Evolutionary conservation across 495 filamentous ascomycete genomes (phyloP), one percentile per base, ranked within the genome.

Genomic region (Aspergillus nidulans): DNA sequence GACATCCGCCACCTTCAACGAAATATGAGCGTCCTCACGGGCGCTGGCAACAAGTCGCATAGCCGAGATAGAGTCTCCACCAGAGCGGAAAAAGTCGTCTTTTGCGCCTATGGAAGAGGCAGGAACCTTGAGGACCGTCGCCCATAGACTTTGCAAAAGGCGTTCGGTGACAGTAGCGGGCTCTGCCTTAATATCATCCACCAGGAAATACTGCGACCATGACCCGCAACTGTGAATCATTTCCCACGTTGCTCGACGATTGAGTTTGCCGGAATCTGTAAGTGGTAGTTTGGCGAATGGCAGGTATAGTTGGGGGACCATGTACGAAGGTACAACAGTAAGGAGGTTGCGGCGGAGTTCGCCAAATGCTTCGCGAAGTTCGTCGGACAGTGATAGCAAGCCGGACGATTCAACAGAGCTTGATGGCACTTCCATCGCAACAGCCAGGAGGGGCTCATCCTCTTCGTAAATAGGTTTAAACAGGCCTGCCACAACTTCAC

Each of bases 41-140:
- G 43, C 52, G 28, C 16, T 41, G 23, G 52, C 52, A 1, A 49
- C 52, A 50, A 76, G 57, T 16, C 63, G 59, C 59, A 77, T 76
- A 0, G 72, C 69, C 3, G 58, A 55, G 47, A 77, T 73, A 0
- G 74, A 77, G 49, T 76, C 69, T 18, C 73, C 74, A 15, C 73
- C 73, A 9, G 74, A 56, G 8, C 63, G 44, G 57, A 77, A 69
- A 58, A 77, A 77, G 49, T 61, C 63, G 39, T 69, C 63, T 44
- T 62, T 54, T 20, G 65, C 50, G 20, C 58, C 59, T 16, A 55
- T 44, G 1, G 52, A 55, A 6, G 6, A 38, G 16, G 38, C 21
- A 9, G 43, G 43, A 30, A 48, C 23, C 23, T 55, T 55, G 10
- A 55, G 16, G 20, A 34, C 52, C 23, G 16, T 48, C 2, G 52